A percentile compares a stretch with the other conserved stretches of the same genome.
phyloP scores from a whole-genome alignment of 164 flowering plant species.

The Magnolia officinalis region DNA sequence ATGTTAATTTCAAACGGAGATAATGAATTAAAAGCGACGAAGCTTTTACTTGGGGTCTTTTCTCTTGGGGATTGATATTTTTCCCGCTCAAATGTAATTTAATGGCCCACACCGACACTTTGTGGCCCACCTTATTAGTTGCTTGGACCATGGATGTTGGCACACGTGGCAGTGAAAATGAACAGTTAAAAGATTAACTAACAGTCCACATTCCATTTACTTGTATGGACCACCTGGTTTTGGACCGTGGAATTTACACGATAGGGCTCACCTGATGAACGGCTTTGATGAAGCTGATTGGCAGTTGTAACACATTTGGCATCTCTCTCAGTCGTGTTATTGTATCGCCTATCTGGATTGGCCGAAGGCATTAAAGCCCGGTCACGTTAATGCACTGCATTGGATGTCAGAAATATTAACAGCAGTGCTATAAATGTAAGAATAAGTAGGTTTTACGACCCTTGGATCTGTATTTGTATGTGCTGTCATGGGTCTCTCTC shows the following conservation, averaged over 20 bases:
- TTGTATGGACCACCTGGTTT: no score
- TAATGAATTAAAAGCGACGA: neutral
- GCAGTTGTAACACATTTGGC: no score
- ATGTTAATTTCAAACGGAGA: conserved; percentile 1
- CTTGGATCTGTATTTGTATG: neutral
- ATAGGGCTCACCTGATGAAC: no score
- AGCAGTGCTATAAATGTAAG: conserved; percentile 8
- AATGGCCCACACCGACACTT: no score
- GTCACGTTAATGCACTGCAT: conserved; percentile 16
- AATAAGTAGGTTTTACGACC: conserved; percentile 4
- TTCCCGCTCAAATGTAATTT: no score
- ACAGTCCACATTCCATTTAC: no score
- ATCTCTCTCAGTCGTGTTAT: neutral
- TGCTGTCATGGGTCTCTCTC: no score
- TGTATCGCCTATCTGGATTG: neutral
- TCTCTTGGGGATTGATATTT: neutral
- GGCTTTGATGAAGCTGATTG: no score
- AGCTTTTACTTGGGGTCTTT: neutral
- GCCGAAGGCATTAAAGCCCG: conserved; percentile 11
- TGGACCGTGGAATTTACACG: neutral
- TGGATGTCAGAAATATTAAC: conserved; percentile 10
- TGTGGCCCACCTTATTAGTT: no score
- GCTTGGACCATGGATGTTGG: no score
- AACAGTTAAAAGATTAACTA: no score
- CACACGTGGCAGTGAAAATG: no score